Evolutionary conservation across 2,329 filamentous ascomycete species (phyloP), one percentile per base, ranked within the genome.

Genomic region (Beauveria scarabaeidicola): DNA sequence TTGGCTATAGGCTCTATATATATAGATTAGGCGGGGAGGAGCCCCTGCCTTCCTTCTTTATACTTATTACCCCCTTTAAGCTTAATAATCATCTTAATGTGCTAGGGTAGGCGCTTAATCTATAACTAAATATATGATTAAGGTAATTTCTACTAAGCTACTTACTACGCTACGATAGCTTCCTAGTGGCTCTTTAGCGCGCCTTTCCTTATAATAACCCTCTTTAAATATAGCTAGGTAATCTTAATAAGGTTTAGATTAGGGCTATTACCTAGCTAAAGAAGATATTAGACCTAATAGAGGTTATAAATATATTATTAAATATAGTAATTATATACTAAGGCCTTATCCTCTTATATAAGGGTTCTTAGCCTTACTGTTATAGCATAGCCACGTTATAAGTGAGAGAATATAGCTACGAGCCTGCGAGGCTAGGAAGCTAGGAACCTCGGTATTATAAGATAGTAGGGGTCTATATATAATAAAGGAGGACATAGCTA

Each of bases 201-300:
- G 6, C 32, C 58, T 51, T 60, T 58, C 55, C 44, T 56, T 48
- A 27, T 66, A 56, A 50, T 65, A 13, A 23, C n/a, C 55, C 61
- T 63, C 44, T 66, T 66, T 52, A 66, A 56, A 11, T 58, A 66
- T 10, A 29, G 52, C 60, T 48, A 66, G 11, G 56, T 53, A 53
- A 41, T 52, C 58, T 64, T 29, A 32, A 65, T 66, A 19, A 54
- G 25, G 52, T 66, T 66, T n/a, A 66, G 52, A 51, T 66, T 60
- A n/a, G 27, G 55, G 3, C 25, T 62, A 59, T 66, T 67, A n/a
- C 9, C n/a, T 48, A n/a, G 59, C 51, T 40, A 65, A 15, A 63
- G 38, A 17, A 64, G 59, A 6, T 46, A 44, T 5, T 36, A 9
- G 32, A 64, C 41, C 3, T 62, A 17, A 61, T 61, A n/a, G 27